phyloP scores from a whole-genome alignment of 306 rosid genomes.

The Benincasa hispida region DNA sequence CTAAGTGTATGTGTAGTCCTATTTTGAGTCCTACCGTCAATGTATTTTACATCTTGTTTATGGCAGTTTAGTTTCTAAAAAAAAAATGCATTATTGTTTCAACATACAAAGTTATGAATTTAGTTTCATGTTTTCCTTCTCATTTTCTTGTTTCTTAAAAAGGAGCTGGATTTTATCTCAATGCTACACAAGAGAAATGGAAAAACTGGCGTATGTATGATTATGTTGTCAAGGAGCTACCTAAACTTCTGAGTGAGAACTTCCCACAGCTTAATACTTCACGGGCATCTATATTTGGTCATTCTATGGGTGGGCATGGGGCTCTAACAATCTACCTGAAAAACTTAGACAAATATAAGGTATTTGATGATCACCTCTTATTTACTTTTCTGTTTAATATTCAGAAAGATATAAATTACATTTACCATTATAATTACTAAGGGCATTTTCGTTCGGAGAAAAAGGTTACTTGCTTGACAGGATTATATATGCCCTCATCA shows the following conservation, averaged over 20 bases:
- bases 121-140: neutral
- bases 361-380: conserved; percentile 8
- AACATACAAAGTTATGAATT: neutral
- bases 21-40: neutral
- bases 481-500: neutral
- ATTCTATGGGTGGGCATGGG: conserved; percentile 98
- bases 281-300: conserved; percentile 79
- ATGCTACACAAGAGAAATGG: conserved; percentile 95
- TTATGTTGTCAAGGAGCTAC: conserved; percentile 81
- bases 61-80: neutral
- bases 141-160: conserved; percentile 7
- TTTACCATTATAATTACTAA: neutral
- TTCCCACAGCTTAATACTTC: conserved; percentile 73
- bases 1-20: neutral
- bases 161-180: conserved; percentile 97
- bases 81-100: neutral
- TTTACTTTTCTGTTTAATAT: neutral
- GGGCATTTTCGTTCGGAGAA: neutral
- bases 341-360: conserved; percentile 85
- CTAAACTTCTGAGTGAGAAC: conserved; percentile 54
- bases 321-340: conserved; percentile 79
- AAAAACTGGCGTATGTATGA: conserved; percentile 97
- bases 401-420: neutral
- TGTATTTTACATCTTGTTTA: neutral
- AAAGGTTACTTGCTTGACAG: neutral